Percentiles rank a stretch among this genome's conserved stretches.
These are phyloP conservation scores for Cupressus sempervirens DNA, from an alignment of 75 land plant genomes.

Conservation along the genomic window DNA sequence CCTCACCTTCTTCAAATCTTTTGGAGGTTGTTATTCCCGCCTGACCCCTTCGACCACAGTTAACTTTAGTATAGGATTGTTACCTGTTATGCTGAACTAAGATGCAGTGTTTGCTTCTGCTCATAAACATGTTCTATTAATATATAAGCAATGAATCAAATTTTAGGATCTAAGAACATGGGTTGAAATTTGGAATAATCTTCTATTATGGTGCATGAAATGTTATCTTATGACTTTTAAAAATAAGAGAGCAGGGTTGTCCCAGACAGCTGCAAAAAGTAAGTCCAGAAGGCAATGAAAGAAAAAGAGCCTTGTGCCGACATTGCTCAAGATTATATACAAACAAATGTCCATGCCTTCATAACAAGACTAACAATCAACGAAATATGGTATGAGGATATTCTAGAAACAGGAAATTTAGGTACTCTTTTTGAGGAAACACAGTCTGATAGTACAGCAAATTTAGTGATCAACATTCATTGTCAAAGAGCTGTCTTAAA, in stretches of 20 bases:
- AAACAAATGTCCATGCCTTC: background rate
- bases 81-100: background rate
- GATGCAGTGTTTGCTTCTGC: background rate
- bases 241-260: background rate
- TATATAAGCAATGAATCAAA: background rate
- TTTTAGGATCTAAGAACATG: background rate
- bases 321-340: background rate
- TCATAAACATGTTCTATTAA: background rate
- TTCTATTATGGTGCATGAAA: background rate
- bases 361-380: background rate
- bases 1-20: background rate
- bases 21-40: background rate
- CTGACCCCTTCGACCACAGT: background rate
- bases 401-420: too few relatives aligned
- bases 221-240: background rate
- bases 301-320: background rate
- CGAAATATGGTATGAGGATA: background rate
- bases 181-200: background rate
- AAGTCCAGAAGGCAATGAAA: background rate
- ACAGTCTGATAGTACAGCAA: too few relatives aligned
- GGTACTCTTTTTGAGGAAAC: too few relatives aligned
- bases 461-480: too few relatives aligned
- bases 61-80: background rate
- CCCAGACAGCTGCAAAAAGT: background rate
- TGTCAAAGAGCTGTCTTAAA: too few relatives aligned